Evolutionary conservation across 1,139 yeast species (phyloP).

Genomic region (Kazachstania sp.): DNA sequence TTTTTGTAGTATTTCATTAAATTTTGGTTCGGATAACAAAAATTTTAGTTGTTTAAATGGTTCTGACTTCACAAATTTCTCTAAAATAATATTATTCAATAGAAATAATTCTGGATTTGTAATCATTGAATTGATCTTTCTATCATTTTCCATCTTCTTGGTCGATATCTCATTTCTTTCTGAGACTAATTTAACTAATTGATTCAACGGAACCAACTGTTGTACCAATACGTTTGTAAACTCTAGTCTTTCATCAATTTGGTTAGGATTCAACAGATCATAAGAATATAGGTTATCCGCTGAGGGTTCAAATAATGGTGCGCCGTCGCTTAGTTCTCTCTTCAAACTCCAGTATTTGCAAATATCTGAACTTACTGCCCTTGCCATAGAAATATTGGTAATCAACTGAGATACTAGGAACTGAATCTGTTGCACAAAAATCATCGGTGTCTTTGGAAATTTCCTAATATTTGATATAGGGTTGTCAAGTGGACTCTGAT

Average conservation of each 20-base stretch:
- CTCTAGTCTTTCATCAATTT: slow-evolving; percentile 39
- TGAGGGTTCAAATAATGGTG: slow-evolving; percentile 60
- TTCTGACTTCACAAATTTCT: slow-evolving; percentile 20
- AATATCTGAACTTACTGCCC: slow-evolving; percentile 39
- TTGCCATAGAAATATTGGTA: slow-evolving; percentile 9
- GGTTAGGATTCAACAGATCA: slow-evolving; percentile 37
- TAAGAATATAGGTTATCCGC: slow-evolving; percentile 37
- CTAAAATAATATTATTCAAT: slow-evolving; percentile 16
- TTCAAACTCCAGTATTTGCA: slow-evolving; percentile 85
- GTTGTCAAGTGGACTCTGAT: background rate
- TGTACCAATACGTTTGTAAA: slow-evolving; percentile 39
- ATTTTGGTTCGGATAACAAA: slow-evolving; percentile 9
- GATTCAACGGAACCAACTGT: slow-evolving; percentile 44
- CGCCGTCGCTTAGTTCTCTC: slow-evolving; percentile 64
- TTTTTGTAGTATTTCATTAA: slow-evolving; percentile 21
- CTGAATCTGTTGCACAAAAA: slow-evolving; percentile 41
- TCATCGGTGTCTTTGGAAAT: slow-evolving; percentile 64
- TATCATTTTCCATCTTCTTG: slow-evolving; percentile 19
- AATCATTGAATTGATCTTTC: slow-evolving; percentile 20
- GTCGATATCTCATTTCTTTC: slow-evolving; percentile 32
- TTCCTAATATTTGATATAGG: background rate
- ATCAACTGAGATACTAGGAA: background rate
- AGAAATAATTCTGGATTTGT: slow-evolving; percentile 13
- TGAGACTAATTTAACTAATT: slow-evolving; percentile 33
- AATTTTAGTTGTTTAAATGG: slow-evolving; percentile 24